Evolutionary conservation across 352 stramenopile genomes (phyloP).

Genomic region (Phytophthora ohioensis): DNA sequence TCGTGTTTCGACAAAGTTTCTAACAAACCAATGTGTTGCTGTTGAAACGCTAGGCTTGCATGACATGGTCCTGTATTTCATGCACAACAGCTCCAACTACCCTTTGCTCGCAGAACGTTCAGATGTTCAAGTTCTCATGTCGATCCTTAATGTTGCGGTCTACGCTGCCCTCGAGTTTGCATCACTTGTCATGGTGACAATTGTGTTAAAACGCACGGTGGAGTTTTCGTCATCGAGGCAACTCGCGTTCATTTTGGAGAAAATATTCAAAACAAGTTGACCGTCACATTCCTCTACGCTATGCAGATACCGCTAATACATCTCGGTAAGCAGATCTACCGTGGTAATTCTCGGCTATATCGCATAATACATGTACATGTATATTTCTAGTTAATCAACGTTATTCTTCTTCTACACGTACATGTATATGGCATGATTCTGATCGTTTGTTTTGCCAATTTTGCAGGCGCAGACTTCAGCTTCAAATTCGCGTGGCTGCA

Average conservation of each 20-base stretch:
- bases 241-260: no score
- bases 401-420: no score
- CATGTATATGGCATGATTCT: no score
- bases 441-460: background rate
- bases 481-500: constrained; percentile 29
- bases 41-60: background rate
- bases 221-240: background rate
- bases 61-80: background rate
- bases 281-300: no score
- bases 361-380: no score
- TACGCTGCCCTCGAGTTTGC: background rate
- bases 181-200: background rate
- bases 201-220: background rate
- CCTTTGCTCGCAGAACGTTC: background rate
- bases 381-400: no score
- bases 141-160: background rate
- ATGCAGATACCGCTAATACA: no score
- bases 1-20: background rate
- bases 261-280: no score
- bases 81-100: background rate
- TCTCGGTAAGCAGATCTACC: no score
- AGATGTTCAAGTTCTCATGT: background rate
- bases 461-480: constrained; percentile 27
- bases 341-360: no score
- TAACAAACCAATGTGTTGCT: background rate